Evolutionary conservation across 305 asterid species (phyloP).

Genomic region (Solanum aculeatissimum): DNA sequence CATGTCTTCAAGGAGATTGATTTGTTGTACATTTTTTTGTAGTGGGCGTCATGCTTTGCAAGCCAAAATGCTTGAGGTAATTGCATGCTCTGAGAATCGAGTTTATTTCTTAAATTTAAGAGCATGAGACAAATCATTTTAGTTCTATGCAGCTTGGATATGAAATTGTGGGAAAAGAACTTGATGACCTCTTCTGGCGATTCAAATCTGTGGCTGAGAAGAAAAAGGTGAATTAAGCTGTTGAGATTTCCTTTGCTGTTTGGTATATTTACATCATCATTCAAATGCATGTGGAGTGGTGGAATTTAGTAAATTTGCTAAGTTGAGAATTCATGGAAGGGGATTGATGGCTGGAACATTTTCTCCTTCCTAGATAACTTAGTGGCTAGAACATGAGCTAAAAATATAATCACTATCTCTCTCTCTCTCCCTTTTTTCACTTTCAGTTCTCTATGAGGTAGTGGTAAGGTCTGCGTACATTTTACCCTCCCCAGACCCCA

Average conservation of each 20-base stretch:
- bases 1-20: not conserved
- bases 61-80: constrained; percentile 72
- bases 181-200: constrained; percentile 83
- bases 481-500: no score
- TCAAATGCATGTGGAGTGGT: not conserved
- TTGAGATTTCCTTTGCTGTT: not conserved
- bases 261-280: not conserved
- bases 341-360: not conserved
- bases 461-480: no score
- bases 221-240: constrained; percentile 53
- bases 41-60: constrained; percentile 92
- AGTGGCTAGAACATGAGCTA: not conserved
- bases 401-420: not conserved
- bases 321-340: not conserved
- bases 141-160: constrained; percentile 68
- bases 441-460: no score
- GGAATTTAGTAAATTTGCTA: not conserved
- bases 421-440: not conserved
- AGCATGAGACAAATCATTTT: not conserved
- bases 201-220: constrained; percentile 91
- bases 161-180: constrained; percentile 70
- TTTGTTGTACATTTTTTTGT: constrained; percentile 9
- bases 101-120: not conserved
- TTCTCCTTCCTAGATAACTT: not conserved
- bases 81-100: not conserved